Base-by-base conservation (phyloP, 345 rosid species). In the Boechera retrofracta region DNA sequence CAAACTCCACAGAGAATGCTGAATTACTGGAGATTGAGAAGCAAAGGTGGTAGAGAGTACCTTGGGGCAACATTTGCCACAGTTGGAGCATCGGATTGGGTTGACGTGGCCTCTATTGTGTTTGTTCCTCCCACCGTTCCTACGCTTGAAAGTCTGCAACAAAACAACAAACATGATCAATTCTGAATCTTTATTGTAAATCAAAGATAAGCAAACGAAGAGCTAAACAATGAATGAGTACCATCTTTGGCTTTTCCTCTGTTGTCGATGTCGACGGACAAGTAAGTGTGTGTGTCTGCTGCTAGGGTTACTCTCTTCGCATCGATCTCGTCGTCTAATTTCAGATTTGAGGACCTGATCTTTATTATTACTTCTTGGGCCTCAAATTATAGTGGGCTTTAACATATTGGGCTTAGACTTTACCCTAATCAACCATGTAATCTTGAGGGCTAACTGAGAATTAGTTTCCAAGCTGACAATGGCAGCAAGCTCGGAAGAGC, bases 61-160 rank as follows among this genome's bases (percentile, higher is more conserved):
- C 86, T 94, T 94, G 0, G 98, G 98, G 79, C 98, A 94, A 75
- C 98, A 92, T 60, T 94, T 94, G 13, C 96, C 98, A 60, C 98
- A 94, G 82, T 94, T 94, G 65, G 98, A 92, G 87, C 98, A 94
- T 63, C 98, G 87, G 57, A 94, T 88, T 79, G 90, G 90, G 61
- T 94, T 92, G 36, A 88, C 92, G 21, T 94, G 98, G 5, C 98
- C 98, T 2, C 98, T 86, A 76, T 97, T 96, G 78, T 94, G 98
- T 88, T 94, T 94, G 94, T 92, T 94, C 59, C 98, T 89, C 5
- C 98, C 98, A 42, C 97, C 96, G 26, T 94, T 94, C 83, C 98
- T 88, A 11, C 98, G 92, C 90, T 94, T 94, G 87, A 94, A 90
- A 7, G 98, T 92, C 98, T 94, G 68, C 39, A 62, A 42, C 13